Evolutionary conservation across 2,329 filamentous ascomycete genomes (phyloP).

Genomic region (Xylaria sp.): DNA sequence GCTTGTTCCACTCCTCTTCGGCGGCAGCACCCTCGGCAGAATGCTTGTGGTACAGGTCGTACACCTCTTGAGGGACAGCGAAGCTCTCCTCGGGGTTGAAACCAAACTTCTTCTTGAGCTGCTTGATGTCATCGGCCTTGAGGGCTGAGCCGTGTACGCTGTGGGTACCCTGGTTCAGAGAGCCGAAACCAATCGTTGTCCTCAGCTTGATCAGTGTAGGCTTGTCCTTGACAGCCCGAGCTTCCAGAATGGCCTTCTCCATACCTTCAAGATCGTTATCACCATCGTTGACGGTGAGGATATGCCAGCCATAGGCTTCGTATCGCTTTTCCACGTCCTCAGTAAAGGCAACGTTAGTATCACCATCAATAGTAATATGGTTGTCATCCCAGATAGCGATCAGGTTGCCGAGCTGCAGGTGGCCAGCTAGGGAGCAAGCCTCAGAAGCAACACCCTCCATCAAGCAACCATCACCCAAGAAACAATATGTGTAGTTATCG

Average conservation of each 20-base stretch:
- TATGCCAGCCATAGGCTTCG: slow-evolving; percentile 97
- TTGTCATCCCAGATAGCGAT: slow-evolving; percentile 99
- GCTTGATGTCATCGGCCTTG: slow-evolving; percentile 91
- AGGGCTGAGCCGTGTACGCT: slow-evolving; percentile 96
- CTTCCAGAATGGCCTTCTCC: slow-evolving; percentile 84
- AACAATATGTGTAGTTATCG: slow-evolving; percentile 96
- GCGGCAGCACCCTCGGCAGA: slow-evolving; percentile 83
- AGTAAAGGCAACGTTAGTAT: slow-evolving; percentile 95
- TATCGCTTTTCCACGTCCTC: slow-evolving; percentile 96
- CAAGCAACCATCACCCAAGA: slow-evolving; percentile 97
- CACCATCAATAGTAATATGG: slow-evolving; percentile 93
- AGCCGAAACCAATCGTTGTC: slow-evolving; percentile 97
- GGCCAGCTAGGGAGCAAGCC: slow-evolving; percentile 89
- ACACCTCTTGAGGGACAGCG: slow-evolving; percentile 91
- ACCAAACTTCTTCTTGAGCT: slow-evolving; percentile 93
- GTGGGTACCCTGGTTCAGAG: slow-evolving; percentile 88
- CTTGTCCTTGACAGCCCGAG: slow-evolving; percentile 91
- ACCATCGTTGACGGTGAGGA: slow-evolving; percentile 81
- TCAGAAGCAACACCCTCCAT: slow-evolving; percentile 98
- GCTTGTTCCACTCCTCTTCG: slow-evolving; percentile 94
- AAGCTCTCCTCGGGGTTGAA: slow-evolving; percentile 96
- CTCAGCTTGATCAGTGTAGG: slow-evolving; percentile 95
- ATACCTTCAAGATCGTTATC: slow-evolving; percentile 87
- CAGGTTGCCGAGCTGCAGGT: slow-evolving; percentile 96
- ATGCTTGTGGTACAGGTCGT: slow-evolving; percentile 87